A percentile compares a stretch with the other conserved stretches of the same genome.
phyloP scores from a whole-genome alignment of 306 rosid genomes.

The Erythrophleum fordii region DNA sequence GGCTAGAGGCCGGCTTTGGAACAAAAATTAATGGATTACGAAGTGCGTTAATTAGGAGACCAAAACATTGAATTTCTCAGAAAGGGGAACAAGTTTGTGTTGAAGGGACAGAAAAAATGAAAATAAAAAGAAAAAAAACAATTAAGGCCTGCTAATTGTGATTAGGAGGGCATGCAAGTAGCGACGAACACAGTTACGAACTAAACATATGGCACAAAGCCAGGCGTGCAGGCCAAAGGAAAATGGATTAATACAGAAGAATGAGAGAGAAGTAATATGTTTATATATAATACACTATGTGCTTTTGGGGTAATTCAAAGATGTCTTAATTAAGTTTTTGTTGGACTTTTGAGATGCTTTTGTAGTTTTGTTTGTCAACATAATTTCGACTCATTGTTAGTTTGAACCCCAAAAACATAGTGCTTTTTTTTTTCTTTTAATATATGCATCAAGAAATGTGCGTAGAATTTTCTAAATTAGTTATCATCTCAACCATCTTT shows the following conservation, averaged over 20 bases:
- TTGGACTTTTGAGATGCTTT: neutral
- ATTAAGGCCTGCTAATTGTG: neutral
- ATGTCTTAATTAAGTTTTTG: neutral
- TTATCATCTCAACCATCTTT: no score
- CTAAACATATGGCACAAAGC: neutral
- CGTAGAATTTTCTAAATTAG: no score
- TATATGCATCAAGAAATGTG: no score
- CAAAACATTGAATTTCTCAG: neutral
- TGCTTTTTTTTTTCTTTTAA: no score
- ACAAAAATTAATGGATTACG: no score
- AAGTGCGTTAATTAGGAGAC: neutral
- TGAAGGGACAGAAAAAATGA: neutral
- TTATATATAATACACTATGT: no score
- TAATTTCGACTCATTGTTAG: no score
- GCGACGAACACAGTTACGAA: neutral
- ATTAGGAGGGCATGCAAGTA: neutral
- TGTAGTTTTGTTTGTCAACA: neutral
- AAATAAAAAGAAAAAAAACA: neutral
- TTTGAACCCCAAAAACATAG: no score
- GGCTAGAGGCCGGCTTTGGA: no score
- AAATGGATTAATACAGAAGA: neutral
- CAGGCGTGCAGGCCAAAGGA: conserved; percentile 9
- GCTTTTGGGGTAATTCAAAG: neutral
- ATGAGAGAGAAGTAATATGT: no score
- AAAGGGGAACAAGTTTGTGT: neutral